A percentile compares a stretch with the other conserved stretches of the same genome.
Conservation (phyloP, 805 yeast genomes). For the Blastobotrys muscicola region DNA sequence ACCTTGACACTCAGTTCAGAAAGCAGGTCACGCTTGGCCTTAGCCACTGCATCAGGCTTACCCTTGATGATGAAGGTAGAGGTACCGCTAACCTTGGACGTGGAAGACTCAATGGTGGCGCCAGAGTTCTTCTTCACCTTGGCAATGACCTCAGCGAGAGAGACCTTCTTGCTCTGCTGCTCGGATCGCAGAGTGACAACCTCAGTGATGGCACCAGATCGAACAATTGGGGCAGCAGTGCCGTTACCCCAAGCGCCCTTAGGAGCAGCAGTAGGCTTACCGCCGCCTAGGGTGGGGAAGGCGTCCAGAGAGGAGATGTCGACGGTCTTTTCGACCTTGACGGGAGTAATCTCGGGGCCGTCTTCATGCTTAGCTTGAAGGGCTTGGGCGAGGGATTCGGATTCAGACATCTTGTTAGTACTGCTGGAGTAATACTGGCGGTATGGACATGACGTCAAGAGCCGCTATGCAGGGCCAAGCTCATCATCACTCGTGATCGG, state of each 20-base stretch:
- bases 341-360: neutral
- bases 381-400: constrained; percentile 13
- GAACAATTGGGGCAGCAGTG: constrained; percentile 32
- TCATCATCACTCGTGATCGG: too few relatives aligned
- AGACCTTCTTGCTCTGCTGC: constrained; percentile 54
- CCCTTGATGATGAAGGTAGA: constrained; percentile 83
- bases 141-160: constrained; percentile 57
- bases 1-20: constrained; percentile 72
- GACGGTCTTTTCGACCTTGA: constrained; percentile 7
- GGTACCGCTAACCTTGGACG: constrained; percentile 62
- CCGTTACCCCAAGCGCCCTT: constrained; percentile 11
- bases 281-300: constrained; percentile 23
- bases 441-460: neutral
- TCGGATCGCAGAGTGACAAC: constrained; percentile 66
- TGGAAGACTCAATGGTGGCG: constrained; percentile 73
- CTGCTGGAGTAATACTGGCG: neutral
- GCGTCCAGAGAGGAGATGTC: constrained; percentile 23
- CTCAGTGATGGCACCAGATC: constrained; percentile 60
- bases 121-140: constrained; percentile 49
- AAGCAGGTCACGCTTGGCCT: constrained; percentile 67
- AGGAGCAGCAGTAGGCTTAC: constrained; percentile 8
- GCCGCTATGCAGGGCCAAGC: too few relatives aligned
- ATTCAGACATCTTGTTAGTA: neutral
- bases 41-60: constrained; percentile 49
- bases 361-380: constrained; percentile 16